These are phyloP conservation scores for Coemansia sp. DNA, from an alignment of 192 early-diverging fungal species.

Conservation along the genomic window DNA sequence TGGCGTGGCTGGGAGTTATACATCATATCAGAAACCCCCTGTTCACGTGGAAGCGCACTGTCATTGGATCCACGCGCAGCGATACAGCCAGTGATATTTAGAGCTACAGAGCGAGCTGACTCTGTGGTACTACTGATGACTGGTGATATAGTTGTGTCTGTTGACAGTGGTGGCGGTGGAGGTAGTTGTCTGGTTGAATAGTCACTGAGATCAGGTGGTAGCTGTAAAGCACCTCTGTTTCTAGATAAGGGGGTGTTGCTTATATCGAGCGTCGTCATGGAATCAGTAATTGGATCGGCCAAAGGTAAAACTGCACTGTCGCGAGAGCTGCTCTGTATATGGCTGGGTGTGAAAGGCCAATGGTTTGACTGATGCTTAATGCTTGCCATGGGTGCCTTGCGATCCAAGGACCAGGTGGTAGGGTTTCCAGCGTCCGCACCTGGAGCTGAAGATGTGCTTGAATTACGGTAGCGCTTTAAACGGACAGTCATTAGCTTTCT, in stretches of 20 bases:
- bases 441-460: neutral
- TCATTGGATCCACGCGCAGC: conserved; percentile 10
- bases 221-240: too few species aligned
- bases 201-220: too few species aligned
- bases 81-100: conserved; percentile 15
- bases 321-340: conserved; percentile 4
- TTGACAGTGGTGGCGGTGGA: too few species aligned
- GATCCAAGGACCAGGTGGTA: neutral
- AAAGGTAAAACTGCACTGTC: conserved; percentile 16
- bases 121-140: conserved; percentile 1
- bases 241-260: too few species aligned
- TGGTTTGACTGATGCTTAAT: neutral
- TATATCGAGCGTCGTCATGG: too few species aligned
- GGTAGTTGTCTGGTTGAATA: too few species aligned
- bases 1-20: conserved; percentile 3
- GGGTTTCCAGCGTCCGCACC: neutral
- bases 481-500: conserved; percentile 34
- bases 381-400: neutral
- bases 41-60: conserved; percentile 7
- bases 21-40: neutral
- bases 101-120: conserved; percentile 4
- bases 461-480: conserved; percentile 18
- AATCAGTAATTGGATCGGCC: neutral
- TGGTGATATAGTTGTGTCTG: too few species aligned
- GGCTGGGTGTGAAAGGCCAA: neutral